Percentiles rank a stretch among this genome's conserved stretches.
phyloP scores from a whole-genome alignment of 1,284 basidiomycete species.

The Ustilago bromivora region DNA sequence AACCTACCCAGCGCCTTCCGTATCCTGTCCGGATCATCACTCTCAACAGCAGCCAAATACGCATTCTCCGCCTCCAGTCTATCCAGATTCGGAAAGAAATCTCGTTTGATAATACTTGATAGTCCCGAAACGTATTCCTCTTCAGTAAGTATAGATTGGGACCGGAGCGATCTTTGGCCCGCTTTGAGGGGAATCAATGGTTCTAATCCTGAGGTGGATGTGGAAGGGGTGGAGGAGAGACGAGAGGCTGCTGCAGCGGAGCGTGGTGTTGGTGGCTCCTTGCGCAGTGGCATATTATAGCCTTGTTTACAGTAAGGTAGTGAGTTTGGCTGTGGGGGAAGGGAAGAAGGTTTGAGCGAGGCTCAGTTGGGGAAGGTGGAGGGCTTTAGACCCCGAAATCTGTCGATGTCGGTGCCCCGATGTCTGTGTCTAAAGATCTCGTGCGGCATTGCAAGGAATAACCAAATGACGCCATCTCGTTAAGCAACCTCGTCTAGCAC shows the following conservation, averaged over 20 bases:
- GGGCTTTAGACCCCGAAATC: constrained; percentile 29
- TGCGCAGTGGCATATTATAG: constrained; percentile 38
- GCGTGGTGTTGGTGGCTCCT: constrained; percentile 49
- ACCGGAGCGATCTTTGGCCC: constrained; percentile 51
- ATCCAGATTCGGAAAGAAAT: constrained; percentile 83
- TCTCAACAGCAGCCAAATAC: constrained; percentile 61
- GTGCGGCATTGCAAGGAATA: neutral
- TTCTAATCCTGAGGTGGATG: constrained; percentile 12
- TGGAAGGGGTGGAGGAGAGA: constrained; percentile 6
- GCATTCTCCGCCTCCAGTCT: constrained; percentile 63
- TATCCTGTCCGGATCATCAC: constrained; percentile 41
- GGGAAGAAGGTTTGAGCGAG: neutral
- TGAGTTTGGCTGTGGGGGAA: neutral
- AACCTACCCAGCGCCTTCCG: constrained; percentile 36
- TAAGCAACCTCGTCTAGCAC: neutral
- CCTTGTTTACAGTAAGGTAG: neutral
- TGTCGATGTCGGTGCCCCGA: neutral
- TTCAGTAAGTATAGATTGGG: constrained; percentile 73
- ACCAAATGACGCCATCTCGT: constrained; percentile 1
- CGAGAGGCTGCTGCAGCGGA: constrained; percentile 28
- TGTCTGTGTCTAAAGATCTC: neutral
- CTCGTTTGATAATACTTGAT: constrained; percentile 92
- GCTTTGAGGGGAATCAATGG: constrained; percentile 44
- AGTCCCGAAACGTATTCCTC: constrained; percentile 93
- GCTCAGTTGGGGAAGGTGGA: constrained; percentile 7